These are phyloP conservation scores for Phytophthora podocarpi DNA, from an alignment of 352 stramenopile species.

Conservation along the genomic window DNA sequence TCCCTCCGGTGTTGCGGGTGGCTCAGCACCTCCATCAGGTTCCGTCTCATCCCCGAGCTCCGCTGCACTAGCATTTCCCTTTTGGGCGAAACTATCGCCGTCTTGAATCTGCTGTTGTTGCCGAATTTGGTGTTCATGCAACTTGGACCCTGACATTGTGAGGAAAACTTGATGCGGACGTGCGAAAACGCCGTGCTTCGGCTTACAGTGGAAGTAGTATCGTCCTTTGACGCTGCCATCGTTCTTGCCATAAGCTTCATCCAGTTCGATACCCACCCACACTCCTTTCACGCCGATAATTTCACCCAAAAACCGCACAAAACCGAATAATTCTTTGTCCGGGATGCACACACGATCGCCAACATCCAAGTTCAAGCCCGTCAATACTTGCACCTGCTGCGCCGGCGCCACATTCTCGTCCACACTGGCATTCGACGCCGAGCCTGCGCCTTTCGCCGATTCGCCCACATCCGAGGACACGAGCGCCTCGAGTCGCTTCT, in stretches of 20 bases:
- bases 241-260: slow-evolving; percentile 81
- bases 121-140: slow-evolving; percentile 56
- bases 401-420: slow-evolving; percentile 44
- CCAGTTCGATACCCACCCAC: slow-evolving; percentile 83
- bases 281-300: slow-evolving; percentile 70
- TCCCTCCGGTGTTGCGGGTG: slow-evolving; percentile 21
- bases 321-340: slow-evolving; percentile 84
- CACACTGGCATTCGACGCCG: slow-evolving; percentile 53
- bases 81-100: slow-evolving; percentile 25
- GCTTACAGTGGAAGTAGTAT: slow-evolving; percentile 81
- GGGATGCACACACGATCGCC: slow-evolving; percentile 85
- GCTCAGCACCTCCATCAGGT: slow-evolving; percentile 29
- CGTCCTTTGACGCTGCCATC: slow-evolving; percentile 82
- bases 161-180: slow-evolving; percentile 79
- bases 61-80: slow-evolving; percentile 30
- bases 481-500: slow-evolving; percentile 78
- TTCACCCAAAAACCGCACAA: slow-evolving; percentile 78
- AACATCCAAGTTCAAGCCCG: slow-evolving; percentile 56
- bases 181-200: slow-evolving; percentile 82
- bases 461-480: slow-evolving; percentile 41
- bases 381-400: slow-evolving; percentile 36
- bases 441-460: slow-evolving; percentile 23
- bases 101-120: slow-evolving; percentile 41
- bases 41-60: slow-evolving; percentile 31
- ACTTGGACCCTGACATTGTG: slow-evolving; percentile 60